These are phyloP conservation scores for Hypomontagnella submonticulosa DNA, from an alignment of 495 filamentous ascomycete species.

Conservation along the genomic window DNA sequence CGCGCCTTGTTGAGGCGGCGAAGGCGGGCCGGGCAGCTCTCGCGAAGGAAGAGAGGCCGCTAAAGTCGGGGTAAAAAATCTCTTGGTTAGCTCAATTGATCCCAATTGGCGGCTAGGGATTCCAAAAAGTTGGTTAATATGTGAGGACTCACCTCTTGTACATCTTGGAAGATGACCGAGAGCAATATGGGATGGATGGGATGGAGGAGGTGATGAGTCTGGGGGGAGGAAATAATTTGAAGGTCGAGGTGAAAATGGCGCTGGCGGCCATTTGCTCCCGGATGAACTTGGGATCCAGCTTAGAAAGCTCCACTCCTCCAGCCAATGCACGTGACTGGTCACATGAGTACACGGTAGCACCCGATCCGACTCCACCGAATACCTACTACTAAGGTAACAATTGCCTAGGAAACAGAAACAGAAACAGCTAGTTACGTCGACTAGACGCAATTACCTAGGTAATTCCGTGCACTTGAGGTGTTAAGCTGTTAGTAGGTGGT, in stretches of 20 bases:
- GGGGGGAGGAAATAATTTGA: slow-evolving; percentile 47
- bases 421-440: not conserved
- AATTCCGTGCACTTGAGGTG: no score
- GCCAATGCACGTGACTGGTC: slow-evolving; percentile 33
- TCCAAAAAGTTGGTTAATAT: slow-evolving; percentile 23
- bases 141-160: slow-evolving; percentile 80
- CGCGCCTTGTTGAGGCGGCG: slow-evolving; percentile 73
- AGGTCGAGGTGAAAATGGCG: slow-evolving; percentile 50
- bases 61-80: slow-evolving; percentile 54
- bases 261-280: slow-evolving; percentile 39
- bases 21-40: slow-evolving; percentile 79
- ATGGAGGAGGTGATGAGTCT: slow-evolving; percentile 55
- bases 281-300: slow-evolving; percentile 27
- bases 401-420: not conserved
- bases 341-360: slow-evolving; percentile 41
- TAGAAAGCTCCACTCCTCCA: slow-evolving; percentile 28
- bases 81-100: slow-evolving; percentile 57
- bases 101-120: slow-evolving; percentile 52
- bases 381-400: not conserved
- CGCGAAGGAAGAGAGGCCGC: slow-evolving; percentile 84
- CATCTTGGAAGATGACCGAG: slow-evolving; percentile 74
- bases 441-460: no score
- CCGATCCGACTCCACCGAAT: slow-evolving; percentile 25
- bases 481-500: no score
- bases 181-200: slow-evolving; percentile 58